These are phyloP conservation scores for Macrotyloma uniflorum DNA, from an alignment of 306 rosid genomes.

Conservation along the genomic window DNA sequence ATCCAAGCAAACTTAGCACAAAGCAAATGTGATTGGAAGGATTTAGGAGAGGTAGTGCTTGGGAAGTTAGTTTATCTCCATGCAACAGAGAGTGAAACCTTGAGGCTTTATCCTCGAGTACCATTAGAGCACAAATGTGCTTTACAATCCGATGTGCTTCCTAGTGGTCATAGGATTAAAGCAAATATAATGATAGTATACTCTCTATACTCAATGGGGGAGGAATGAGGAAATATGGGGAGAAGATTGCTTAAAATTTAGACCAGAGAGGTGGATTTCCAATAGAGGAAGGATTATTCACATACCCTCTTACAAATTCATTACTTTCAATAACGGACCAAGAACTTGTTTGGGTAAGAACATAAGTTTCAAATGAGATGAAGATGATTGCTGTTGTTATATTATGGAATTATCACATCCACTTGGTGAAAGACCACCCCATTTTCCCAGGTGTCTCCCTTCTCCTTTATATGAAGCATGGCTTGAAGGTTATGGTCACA, in stretches of 20 bases:
- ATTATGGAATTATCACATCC: conserved; percentile 10
- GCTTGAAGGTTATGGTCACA: neutral
- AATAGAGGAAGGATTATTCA: neutral
- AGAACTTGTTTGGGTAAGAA: conserved; percentile 33
- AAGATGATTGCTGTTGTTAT: conserved; percentile 22
- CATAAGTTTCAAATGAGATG: conserved; percentile 4
- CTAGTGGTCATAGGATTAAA: conserved; percentile 25
- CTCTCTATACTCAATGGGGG: conserved; percentile 10
- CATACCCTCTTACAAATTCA: conserved; percentile 32
- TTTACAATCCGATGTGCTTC: conserved; percentile 10
- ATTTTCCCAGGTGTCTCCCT: neutral
- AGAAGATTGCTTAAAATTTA: conserved; percentile 15
- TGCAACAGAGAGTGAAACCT: conserved; percentile 3
- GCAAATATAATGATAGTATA: conserved; percentile 7
- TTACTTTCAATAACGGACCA: conserved; percentile 33
- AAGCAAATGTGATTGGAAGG: neutral
- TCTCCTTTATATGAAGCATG: conserved; percentile 21
- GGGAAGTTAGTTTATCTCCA: conserved; percentile 20
- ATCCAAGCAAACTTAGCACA: neutral
- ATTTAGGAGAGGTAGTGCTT: conserved; percentile 6
- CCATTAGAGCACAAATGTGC: conserved; percentile 20
- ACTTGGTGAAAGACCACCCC: conserved; percentile 1
- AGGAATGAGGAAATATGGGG: conserved; percentile 6
- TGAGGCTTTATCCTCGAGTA: conserved; percentile 27
- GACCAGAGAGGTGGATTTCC: conserved; percentile 17